Base-by-base conservation (phyloP, 1,284 basidiomycete genomes). In the Ceratobasidium sp. region DNA sequence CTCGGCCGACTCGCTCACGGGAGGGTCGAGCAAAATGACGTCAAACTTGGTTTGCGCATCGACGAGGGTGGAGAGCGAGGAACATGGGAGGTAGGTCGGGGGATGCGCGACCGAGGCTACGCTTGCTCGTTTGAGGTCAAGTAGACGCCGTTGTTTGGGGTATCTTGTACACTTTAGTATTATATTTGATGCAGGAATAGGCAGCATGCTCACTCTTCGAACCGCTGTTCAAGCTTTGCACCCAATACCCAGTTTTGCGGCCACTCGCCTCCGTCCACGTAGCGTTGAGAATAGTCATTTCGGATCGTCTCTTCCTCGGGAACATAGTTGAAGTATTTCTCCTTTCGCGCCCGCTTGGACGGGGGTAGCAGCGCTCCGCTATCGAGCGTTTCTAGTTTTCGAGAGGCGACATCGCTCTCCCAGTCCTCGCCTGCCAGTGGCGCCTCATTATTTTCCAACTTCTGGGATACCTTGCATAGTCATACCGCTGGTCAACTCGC, bases 231-330 rank as follows among this genome's bases (percentile, higher is more conserved):
- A 19, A 92, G 91, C 76, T 91, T 91, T 1, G 93, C 92, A 34
- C 95, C 95, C 5, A 95, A 84, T 16, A 98, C 92, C 88, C 91
- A 94, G 80, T 97, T 91, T 81, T 96, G 94, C 1, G 95, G 94
- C 89, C 94, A 94, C 77, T 94, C 91, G 8, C 95, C 95, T 1
- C 92, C 88, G 77, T 94, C 91, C 53, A 96, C 94, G 81, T 97
- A 98, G 78, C 91, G 85, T 81, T 93, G 91, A 0, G 92, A 94
- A 80, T 98, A 97, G 83, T 98, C 96, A 81, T 98, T 98, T 68
- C 96, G 87, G 59, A 99, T 92, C 0, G 95, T 97, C 81, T 98
- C 95, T 81, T 98, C 97, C 77, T 95, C 92, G 0, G 93, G 90
- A 13, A 94, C 86, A 78, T 95, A 96, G 79, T 94, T 94, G 53